These are phyloP conservation scores for Pseudonitzschia pungens DNA, from an alignment of 108 stramenopile species.

Conservation along the genomic window DNA sequence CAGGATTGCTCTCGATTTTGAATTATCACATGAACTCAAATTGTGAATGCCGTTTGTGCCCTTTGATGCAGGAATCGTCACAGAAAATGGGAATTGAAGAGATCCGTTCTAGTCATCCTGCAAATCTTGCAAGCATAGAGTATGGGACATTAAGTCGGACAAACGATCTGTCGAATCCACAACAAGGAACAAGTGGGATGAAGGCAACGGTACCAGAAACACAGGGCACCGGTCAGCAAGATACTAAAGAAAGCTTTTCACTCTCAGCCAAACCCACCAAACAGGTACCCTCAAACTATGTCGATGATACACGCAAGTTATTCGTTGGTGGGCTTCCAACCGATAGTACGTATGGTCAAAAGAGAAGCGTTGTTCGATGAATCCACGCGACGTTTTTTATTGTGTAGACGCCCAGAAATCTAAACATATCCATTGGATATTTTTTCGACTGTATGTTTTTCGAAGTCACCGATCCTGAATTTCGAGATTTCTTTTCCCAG, in stretches of 20 bases:
- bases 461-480: constrained; percentile 63
- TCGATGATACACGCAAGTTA: neutral
- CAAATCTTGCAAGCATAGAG: neutral
- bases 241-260: neutral
- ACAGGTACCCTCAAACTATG: neutral
- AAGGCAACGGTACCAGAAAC: neutral
- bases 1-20: neutral
- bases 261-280: neutral
- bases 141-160: neutral
- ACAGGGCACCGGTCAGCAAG: neutral
- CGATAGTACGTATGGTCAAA: neutral
- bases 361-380: neutral
- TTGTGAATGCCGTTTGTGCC: neutral
- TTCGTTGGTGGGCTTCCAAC: constrained; percentile 11
- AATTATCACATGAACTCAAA: neutral
- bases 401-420: neutral
- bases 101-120: neutral
- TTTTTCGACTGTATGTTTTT: constrained; percentile 10
- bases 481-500: constrained; percentile 67
- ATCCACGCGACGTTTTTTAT: neutral
- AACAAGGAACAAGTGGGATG: neutral
- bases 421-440: neutral
- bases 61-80: neutral
- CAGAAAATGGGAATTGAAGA: neutral
- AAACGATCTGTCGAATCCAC: neutral